Conservation (phyloP, 176 grass and related monocot species). For the Luzula sylvatica region DNA sequence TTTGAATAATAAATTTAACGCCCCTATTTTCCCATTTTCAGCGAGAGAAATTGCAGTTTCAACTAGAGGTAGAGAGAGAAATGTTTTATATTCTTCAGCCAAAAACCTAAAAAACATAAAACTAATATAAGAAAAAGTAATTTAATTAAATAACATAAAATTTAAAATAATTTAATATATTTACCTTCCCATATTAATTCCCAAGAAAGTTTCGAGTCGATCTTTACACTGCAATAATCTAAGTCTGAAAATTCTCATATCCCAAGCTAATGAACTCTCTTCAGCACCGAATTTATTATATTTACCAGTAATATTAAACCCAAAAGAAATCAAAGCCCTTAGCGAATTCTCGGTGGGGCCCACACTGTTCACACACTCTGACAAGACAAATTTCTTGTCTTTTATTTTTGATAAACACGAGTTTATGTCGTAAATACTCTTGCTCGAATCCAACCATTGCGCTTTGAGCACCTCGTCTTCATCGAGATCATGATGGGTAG, state of each 20-base stretch:
- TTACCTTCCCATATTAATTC: constrained; percentile 98
- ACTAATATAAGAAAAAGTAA: background rate
- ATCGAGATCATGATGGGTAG: constrained; percentile 52
- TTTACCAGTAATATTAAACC: constrained; percentile 49
- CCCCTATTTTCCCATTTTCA: constrained; percentile 93
- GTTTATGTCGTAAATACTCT: constrained; percentile 55
- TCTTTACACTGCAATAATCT: constrained; percentile 61
- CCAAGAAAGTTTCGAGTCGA: constrained; percentile 82
- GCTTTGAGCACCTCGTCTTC: constrained; percentile 87
- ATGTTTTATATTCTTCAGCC: constrained; percentile 63
- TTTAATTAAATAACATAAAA: constrained; percentile 12
- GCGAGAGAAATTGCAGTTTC: constrained; percentile 62
- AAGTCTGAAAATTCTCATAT: constrained; percentile 58
- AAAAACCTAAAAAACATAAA: constrained; percentile 58
- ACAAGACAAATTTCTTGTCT: constrained; percentile 71
- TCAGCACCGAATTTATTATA: constrained; percentile 56
- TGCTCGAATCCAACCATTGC: constrained; percentile 47
- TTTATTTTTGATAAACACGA: constrained; percentile 64
- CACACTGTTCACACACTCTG: constrained; percentile 81
- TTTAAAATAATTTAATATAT: background rate
- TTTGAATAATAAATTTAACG: constrained; percentile 91
- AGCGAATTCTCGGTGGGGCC: constrained; percentile 50
- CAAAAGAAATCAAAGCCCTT: constrained; percentile 81
- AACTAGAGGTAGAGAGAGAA: constrained; percentile 50
- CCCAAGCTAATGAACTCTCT: constrained; percentile 39